Base-by-base conservation (phyloP, 805 yeast species). In the Wickerhamiella musiphila region DNA sequence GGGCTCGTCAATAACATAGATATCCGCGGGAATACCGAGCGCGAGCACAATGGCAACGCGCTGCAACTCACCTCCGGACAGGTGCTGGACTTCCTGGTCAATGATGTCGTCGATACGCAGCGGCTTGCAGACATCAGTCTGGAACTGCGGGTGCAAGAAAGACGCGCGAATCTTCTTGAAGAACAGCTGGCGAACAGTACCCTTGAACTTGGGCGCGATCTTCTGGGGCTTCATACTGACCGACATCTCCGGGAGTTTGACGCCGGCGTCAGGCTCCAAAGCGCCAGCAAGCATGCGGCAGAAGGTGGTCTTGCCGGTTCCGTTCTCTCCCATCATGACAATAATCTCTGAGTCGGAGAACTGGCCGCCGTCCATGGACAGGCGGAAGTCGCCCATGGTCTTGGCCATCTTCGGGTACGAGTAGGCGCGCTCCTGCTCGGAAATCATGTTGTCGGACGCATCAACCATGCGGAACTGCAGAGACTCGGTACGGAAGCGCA, bases 291-390 rank as follows among this genome's bases (percentile, higher is more conserved):
- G 66, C 49, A 90, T 63, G 57, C 78, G 79, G 70, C 95, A 86
- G 65, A 90, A 75, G 11, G 99, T 90, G 26, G 99, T 90, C 64
- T 90, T 90, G 65, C 99, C 99, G 13, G 98, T 90, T 64, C 99
- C 99, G 58, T 90, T 90, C 63, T 90, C 98, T 55, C 99, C 99
- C 93, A 90, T 86, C 94, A 90, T 81, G 36, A 90, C 98, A 49
- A 90, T 68, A 48, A 90, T 90, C 64, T 90, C 98, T 26, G 94
- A 79, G 57, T 90, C 93, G 35, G 93, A 75, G 61, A 86, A 90
- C 37, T 77, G 84, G 61, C 99, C 99, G 28, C 69, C 51, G 51
- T 79, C 77, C 38, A 90, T 76, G 36, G 59, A 63, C 54, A 90
- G 66, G 52, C 70, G 73, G 78, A 90, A 90, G 58, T 84, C 95